A percentile compares a stretch with the other conserved stretches of the same genome.
phyloP scores from a whole-genome alignment of 2,329 filamentous ascomycete genomes.

The Cryphonectria parasitica region DNA sequence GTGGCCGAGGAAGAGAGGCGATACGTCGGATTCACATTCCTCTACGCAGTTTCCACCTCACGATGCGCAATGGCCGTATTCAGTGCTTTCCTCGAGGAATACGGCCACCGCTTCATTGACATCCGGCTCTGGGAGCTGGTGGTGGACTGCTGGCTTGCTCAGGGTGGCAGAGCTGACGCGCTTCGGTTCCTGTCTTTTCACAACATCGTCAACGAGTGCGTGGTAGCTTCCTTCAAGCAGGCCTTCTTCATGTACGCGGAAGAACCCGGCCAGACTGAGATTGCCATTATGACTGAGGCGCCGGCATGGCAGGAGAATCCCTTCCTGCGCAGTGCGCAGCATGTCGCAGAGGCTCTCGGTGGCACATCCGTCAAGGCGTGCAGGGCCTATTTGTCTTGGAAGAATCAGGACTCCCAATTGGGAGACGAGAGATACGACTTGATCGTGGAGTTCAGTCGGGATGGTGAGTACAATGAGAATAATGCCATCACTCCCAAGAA shows the following conservation, averaged over 20 bases:
- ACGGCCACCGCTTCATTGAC: not conserved
- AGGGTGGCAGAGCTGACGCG: not conserved
- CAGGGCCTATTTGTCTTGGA: not conserved
- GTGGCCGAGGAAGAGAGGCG: not conserved
- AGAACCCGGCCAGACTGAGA: not conserved
- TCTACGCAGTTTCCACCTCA: not conserved
- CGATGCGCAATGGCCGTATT: not conserved
- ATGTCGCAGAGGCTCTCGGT: not conserved
- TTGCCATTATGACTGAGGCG: not conserved
- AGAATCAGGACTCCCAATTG: too few species aligned
- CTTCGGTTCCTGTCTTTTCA: not conserved
- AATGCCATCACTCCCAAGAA: not conserved
- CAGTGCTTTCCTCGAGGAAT: not conserved
- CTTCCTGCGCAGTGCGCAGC: not conserved
- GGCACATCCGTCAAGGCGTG: not conserved
- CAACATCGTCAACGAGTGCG: not conserved
- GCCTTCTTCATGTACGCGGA: not conserved
- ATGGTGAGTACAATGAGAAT: not conserved
- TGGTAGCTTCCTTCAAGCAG: not conserved
- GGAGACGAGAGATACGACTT: not conserved
- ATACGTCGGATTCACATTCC: not conserved
- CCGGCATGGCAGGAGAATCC: not conserved
- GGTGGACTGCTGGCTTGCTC: not conserved
- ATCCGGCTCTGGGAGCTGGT: slow-evolving; percentile 8
- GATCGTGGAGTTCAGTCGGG: not conserved